Evolutionary conservation across 2,329 filamentous ascomycete genomes (phyloP), one percentile per base, ranked within the genome.

Genomic region (Drechslerella coelobrocha): DNA sequence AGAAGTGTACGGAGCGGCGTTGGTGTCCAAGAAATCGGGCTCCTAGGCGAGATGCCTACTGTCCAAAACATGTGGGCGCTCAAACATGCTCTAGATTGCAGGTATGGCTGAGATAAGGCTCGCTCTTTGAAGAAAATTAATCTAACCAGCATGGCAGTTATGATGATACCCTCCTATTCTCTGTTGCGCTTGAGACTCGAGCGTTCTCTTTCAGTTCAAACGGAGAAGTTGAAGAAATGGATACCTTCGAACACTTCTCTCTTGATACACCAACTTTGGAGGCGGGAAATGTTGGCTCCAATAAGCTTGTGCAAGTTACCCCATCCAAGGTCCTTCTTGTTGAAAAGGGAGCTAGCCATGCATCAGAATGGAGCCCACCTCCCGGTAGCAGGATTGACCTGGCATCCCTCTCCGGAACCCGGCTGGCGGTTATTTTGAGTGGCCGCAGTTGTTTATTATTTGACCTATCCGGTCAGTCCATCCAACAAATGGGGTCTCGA

Each of bases 1-100:
- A 84, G 94, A 69, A 96, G 91, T 77, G 91, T 99, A 21, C 85
- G 94, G 60, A 97, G 93, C 77, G 95, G 94, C 53, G 92, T 99
- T 54, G 92, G 92, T 0, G 84, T 97, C 55, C 91, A 97, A 77
- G 91, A 97, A 61, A 81, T 92, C 14, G 93, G 92, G 19, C 84
- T 93, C 3, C 81, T 97, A 7, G 90, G 88, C 34, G 89, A 95
- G 48, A 87, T 97, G 80, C 83, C 87, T 29, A 85, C 88, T 76
- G 87, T 91, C 43, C 86, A 86, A 60, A 86, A 88, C 24, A 80
- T 96, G 1, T 96, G 92, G 81, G 83, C 88, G 2, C 78, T 96
- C 12, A 82, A 81, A 73, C 81, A 82, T 3, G 84, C 84, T 65
- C 76, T 79, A 14, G 68, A 59, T n/a, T n/a, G n/a, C 39, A 51